A percentile compares a stretch with the other conserved stretches of the same genome.
Conservation (phyloP, 768 basidiomycete genomes). For the Lactarius hatsudake region DNA sequence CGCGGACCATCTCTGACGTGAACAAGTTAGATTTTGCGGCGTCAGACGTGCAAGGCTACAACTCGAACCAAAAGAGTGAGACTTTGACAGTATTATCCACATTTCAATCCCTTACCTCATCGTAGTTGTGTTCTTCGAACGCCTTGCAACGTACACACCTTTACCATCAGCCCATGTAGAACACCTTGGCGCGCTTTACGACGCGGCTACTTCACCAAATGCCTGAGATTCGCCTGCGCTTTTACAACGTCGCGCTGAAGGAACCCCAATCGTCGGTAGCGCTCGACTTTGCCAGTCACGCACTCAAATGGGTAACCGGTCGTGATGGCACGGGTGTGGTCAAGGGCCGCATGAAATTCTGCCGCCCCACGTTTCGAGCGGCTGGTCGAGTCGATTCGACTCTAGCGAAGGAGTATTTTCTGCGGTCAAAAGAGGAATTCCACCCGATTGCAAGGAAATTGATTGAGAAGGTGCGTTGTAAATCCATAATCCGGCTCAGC, state of each 20-base stretch:
- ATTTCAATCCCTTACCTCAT: constrained; percentile 1
- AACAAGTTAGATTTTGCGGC: constrained; percentile 52
- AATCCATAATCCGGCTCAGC: background rate
- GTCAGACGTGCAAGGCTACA: constrained; percentile 60
- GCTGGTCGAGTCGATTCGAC: constrained; percentile 50
- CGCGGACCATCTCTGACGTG: constrained; percentile 48
- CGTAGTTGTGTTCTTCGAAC: constrained; percentile 81
- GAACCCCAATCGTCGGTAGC: constrained; percentile 50
- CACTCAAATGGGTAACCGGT: constrained; percentile 68
- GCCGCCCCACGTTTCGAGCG: constrained; percentile 61
- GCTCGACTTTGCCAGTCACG: constrained; percentile 48
- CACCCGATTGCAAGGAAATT: constrained; percentile 75
- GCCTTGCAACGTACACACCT: constrained; percentile 57
- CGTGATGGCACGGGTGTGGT: constrained; percentile 53
- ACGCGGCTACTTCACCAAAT: constrained; percentile 56
- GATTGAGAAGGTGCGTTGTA: constrained; percentile 64
- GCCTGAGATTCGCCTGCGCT: constrained; percentile 76
- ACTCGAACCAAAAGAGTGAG: constrained; percentile 74
- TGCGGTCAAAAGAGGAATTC: constrained; percentile 49
- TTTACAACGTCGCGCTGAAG: constrained; percentile 67
- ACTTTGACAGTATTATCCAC: constrained; percentile 6
- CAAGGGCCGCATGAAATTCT: constrained; percentile 86
- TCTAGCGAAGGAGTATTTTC: constrained; percentile 53
- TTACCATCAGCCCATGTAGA: constrained; percentile 59
- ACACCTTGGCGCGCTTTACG: constrained; percentile 55